Evolutionary conservation across 2,329 filamentous ascomycete genomes (phyloP).

Genomic region (Pseudogymnoascus sp.): DNA sequence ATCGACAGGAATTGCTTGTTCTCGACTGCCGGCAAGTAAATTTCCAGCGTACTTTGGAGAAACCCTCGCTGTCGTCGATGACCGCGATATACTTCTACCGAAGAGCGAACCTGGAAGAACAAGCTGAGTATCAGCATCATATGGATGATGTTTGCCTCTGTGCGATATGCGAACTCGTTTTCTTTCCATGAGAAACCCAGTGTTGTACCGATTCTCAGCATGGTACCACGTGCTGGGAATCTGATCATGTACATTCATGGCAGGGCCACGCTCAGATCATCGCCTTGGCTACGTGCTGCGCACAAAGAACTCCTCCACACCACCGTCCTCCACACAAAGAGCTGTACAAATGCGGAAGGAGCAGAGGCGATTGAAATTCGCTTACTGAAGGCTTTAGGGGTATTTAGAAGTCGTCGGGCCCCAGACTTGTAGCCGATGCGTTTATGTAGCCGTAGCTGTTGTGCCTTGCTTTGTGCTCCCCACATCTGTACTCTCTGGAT

Average conservation of each 20-base stretch:
- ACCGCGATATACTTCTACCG: not conserved
- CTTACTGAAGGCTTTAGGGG: not conserved
- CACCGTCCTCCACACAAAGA: not conserved
- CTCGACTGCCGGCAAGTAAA: not conserved
- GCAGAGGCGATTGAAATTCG: not conserved
- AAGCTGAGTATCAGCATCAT: not conserved
- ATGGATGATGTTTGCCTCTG: not conserved
- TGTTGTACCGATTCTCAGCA: not conserved
- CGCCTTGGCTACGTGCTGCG: not conserved
- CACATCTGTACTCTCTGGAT: not conserved
- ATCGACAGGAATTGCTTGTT: not conserved
- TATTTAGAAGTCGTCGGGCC: constrained; percentile 1
- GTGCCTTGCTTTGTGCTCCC: not conserved
- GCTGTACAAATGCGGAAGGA: not conserved
- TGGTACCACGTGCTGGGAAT: not conserved
- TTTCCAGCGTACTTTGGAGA: not conserved
- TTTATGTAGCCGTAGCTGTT: not conserved
- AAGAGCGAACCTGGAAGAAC: not conserved
- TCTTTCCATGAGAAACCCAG: too few species aligned
- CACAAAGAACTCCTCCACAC: not conserved
- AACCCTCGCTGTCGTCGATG: not conserved
- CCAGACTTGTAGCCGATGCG: not conserved
- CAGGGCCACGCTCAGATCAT: not conserved
- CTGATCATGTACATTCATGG: not conserved
- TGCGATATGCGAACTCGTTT: not conserved